Base-by-base conservation (phyloP, 805 yeast species). In the Torulaspora delbrueckii region DNA sequence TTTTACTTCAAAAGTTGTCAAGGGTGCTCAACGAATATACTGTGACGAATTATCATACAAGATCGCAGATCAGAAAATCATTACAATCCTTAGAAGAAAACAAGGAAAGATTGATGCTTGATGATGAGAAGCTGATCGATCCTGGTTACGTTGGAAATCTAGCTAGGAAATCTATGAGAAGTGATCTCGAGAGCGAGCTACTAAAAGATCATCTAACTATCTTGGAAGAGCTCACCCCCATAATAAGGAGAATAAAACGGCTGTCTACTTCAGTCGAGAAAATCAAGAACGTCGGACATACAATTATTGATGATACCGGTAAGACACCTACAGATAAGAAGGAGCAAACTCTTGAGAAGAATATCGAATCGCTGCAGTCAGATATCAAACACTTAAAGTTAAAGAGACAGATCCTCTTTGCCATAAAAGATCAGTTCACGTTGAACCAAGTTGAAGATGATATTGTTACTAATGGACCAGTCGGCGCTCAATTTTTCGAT, bases 401-500 rank as follows among this genome's bases (percentile, higher is more conserved):
- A 40, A 79, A 82, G 55, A 81, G 77, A 56, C 62, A 70, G 30
- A 56, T 86, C 1, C 62, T 86, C 33, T 55, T 64, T 0, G 72
- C 74, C 24, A 77, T 84, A 53, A 79, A 81, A 50, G 71, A 74
- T 3, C 76, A 77, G 46, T 87, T 85, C 58, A 78, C 90, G 0
- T 63, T 91, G 36, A 76, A 75, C 36, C 90, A 82, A 49, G 76
- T 78, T 46, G 97, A 91, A 54, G 82, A 79, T 37, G 84, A 77
- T 55, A 64, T 76, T 5, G 67, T 90, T 32, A 59, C 63, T 18
- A 71, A 73, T 57, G 59, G 68, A 45, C 45, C 59, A 13, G 49
- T 76, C 8, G 67, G 71, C 32, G 68, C 72, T 1, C 80, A 75
- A 42, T 88, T 84, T 59, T 86, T 87, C 54, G 60, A 57, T 3